phyloP scores from a whole-genome alignment of 208 protist genomes.

The Acanthamoeba castellanii region DNA sequence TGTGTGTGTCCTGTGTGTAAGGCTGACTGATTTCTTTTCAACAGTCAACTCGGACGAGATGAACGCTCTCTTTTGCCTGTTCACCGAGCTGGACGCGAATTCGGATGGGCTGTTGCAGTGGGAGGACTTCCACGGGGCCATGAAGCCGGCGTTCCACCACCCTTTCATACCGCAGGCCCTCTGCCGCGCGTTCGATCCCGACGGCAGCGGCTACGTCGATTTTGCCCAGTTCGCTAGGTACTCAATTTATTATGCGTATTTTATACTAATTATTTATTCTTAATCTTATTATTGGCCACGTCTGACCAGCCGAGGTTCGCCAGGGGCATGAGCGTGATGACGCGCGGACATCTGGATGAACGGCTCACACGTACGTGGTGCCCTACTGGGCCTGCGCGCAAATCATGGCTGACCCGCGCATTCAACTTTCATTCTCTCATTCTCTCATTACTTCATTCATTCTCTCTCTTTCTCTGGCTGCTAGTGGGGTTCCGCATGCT shows the following conservation, averaged over 20 bases:
- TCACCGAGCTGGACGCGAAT: not conserved
- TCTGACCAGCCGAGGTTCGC: too few species aligned
- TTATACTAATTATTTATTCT: too few species aligned
- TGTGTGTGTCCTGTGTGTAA: too few species aligned
- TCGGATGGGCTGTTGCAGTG: not conserved
- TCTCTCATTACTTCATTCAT: too few species aligned
- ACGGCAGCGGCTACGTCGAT: conserved; percentile 22
- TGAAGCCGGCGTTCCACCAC: not conserved
- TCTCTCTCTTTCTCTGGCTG: not conserved
- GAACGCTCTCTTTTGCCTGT: conserved; percentile 12
- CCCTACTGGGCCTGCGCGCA: not conserved
- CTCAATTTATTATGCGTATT: too few species aligned
- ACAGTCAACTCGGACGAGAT: conserved; percentile 48
- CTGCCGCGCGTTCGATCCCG: conserved; percentile 27
- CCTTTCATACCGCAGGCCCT: conserved; percentile 3
- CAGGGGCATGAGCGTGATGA: conserved; percentile 32
- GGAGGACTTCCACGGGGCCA: not conserved
- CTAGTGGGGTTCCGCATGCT: conserved; percentile 20
- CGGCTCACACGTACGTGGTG: not conserved
- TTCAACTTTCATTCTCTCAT: not conserved
- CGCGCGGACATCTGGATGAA: not conserved
- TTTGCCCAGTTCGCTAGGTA: conserved; percentile 6
- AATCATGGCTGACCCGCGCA: not conserved
- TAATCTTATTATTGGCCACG: too few species aligned
- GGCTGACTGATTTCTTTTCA: too few species aligned